Conservation (phyloP, 495 filamentous ascomycete species). For the Penicillium bialowiezense region DNA sequence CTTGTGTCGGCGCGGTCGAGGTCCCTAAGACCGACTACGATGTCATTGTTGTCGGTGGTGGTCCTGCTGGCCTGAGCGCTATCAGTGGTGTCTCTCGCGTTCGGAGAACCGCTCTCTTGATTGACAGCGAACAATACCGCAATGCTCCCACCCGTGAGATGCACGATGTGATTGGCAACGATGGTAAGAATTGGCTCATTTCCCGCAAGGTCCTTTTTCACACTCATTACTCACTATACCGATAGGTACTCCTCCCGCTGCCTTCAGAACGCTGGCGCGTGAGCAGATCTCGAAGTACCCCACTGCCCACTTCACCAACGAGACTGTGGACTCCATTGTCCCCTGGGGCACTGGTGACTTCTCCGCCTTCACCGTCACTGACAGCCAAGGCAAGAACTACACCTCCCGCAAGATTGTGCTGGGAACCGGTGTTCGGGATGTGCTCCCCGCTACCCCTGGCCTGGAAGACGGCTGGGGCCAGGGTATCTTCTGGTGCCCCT, state of each 20-base stretch:
- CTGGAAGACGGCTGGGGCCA: constrained; percentile 51
- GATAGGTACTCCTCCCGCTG: constrained; percentile 48
- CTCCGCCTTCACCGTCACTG: constrained; percentile 43
- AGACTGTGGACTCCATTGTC: constrained; percentile 45
- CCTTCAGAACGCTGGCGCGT: constrained; percentile 51
- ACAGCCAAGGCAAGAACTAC: constrained; percentile 29
- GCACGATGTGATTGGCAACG: constrained; percentile 59
- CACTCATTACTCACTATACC: neutral
- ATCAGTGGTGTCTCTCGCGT: constrained; percentile 56
- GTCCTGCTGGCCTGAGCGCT: constrained; percentile 38
- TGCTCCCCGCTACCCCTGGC: constrained; percentile 52
- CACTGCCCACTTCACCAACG: constrained; percentile 47
- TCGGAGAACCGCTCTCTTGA: constrained; percentile 47
- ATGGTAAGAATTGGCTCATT: constrained; percentile 35
- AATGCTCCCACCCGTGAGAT: constrained; percentile 53
- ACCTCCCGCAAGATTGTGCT: constrained; percentile 53
- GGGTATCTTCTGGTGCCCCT: constrained; percentile 60
- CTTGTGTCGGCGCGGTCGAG: constrained; percentile 10
- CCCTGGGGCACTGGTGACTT: constrained; percentile 27
- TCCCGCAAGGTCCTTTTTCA: too few relatives aligned
- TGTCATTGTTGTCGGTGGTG: constrained; percentile 35
- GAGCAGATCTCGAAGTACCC: constrained; percentile 48
- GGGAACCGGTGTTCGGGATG: constrained; percentile 52
- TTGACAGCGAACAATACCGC: constrained; percentile 55
- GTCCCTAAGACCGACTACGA: constrained; percentile 31